Percentiles rank a stretch among this genome's conserved stretches.
phyloP scores from a whole-genome alignment of 257 asterid genomes.

The Solanum pinnatisectum region DNA sequence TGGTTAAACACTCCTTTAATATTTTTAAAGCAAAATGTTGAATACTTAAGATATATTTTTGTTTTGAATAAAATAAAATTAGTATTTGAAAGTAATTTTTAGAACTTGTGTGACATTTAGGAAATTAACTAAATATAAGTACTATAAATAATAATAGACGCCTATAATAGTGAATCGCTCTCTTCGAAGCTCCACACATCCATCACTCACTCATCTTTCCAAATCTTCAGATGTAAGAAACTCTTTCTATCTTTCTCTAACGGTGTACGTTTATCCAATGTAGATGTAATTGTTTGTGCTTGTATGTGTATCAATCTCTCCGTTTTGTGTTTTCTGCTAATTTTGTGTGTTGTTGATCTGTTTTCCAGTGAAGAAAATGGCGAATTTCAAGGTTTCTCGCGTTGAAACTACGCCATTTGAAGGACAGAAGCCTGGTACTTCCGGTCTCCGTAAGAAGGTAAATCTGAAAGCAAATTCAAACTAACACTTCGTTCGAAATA shows the following conservation, averaged over 20 bases:
- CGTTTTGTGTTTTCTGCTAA: background rate
- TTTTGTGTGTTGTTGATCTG: background rate
- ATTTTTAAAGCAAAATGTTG: no score
- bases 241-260: background rate
- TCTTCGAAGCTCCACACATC: background rate
- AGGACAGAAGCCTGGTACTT: constrained; percentile 98
- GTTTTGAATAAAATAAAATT: no score
- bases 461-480: background rate
- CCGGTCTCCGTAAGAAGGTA: constrained; percentile 94
- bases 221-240: background rate
- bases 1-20: background rate
- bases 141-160: background rate
- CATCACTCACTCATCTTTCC: background rate
- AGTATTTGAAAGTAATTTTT: background rate
- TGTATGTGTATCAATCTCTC: background rate
- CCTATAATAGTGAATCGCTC: background rate
- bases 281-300: background rate
- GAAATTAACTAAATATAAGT: background rate
- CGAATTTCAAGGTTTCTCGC: constrained; percentile 49
- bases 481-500: background rate
- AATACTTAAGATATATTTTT: no score
- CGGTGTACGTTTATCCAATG: background rate
- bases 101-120: background rate
- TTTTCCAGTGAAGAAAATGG: constrained; percentile 31
- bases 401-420: constrained; percentile 70